A percentile compares a stretch with the other conserved stretches of the same genome.
These are phyloP conservation scores for Wickerhamiella kurtzmanii DNA, from an alignment of 805 yeast species.

Conservation along the genomic window DNA sequence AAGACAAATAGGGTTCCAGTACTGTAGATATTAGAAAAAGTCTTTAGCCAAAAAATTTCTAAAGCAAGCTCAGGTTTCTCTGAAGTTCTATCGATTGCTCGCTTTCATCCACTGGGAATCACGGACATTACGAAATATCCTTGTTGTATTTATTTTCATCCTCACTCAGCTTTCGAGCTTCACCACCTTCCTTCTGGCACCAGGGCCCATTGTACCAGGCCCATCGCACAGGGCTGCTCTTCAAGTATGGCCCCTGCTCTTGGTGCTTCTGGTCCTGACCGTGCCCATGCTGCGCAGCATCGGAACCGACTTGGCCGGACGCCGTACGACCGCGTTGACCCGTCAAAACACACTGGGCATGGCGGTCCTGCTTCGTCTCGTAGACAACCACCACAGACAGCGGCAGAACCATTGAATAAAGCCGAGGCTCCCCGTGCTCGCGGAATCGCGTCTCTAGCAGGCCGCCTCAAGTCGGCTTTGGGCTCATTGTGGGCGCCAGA, in stretches of 20 bases:
- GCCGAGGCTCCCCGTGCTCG: no score
- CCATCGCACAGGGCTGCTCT: neutral
- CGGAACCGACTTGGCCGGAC: neutral
- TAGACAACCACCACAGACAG: neutral
- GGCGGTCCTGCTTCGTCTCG: no score
- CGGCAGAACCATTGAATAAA: neutral
- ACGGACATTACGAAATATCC: neutral
- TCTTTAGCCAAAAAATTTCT: no score
- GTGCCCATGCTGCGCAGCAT: neutral
- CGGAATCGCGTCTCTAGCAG: neutral
- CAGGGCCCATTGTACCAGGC: no score
- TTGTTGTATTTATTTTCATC: neutral
- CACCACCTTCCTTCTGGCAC: neutral
- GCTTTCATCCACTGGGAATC: neutral
- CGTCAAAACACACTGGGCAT: neutral
- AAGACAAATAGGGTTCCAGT: no score
- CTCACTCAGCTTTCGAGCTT: neutral
- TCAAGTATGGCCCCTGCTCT: neutral
- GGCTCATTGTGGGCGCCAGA: constrained; percentile 1
- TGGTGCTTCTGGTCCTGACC: neutral
- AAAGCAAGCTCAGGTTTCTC: no score
- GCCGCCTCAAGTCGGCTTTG: neutral
- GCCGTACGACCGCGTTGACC: neutral
- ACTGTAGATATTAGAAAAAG: no score
- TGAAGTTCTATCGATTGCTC: no score